These are phyloP conservation scores for Penicillium daleae DNA, from an alignment of 495 filamentous ascomycete species.

Conservation along the genomic window DNA sequence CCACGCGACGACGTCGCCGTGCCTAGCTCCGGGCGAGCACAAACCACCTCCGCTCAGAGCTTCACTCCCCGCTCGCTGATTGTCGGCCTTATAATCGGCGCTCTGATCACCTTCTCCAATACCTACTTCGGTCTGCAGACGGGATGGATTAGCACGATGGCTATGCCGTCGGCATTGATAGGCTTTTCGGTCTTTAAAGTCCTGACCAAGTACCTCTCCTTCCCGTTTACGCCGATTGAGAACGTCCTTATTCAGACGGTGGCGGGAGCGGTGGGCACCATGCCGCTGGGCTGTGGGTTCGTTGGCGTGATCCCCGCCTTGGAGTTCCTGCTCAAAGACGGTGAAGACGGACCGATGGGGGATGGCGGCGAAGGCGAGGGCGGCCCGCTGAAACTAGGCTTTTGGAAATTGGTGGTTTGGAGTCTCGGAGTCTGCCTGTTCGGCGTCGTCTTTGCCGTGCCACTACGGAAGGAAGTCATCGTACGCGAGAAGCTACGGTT, in stretches of 20 bases:
- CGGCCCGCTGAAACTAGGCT: conserved; percentile 71
- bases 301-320: conserved; percentile 92
- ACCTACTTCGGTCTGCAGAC: conserved; percentile 98
- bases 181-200: conserved; percentile 96
- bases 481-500: conserved; percentile 91
- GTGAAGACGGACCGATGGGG: conserved; percentile 60
- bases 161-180: conserved; percentile 92
- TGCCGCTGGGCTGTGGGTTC: conserved; percentile 96
- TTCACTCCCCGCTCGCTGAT: conserved; percentile 83
- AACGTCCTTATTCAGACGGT: conserved; percentile 98
- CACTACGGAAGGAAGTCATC: conserved; percentile 83
- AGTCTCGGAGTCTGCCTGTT: conserved; percentile 90
- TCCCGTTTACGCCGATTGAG: conserved; percentile 91
- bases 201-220: conserved; percentile 66
- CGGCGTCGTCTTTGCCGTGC: conserved; percentile 94
- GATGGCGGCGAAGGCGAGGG: conserved; percentile 61
- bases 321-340: conserved; percentile 76
- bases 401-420: conserved; percentile 84
- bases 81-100: conserved; percentile 81
- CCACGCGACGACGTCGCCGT: neutral
- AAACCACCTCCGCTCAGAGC: conserved; percentile 45
- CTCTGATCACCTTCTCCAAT: conserved; percentile 92
- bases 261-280: conserved; percentile 91
- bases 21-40: conserved; percentile 11
- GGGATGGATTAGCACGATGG: conserved; percentile 85